These are phyloP conservation scores for Coprinopsis marcescibilis DNA, from an alignment of 768 basidiomycete genomes.

Conservation along the genomic window DNA sequence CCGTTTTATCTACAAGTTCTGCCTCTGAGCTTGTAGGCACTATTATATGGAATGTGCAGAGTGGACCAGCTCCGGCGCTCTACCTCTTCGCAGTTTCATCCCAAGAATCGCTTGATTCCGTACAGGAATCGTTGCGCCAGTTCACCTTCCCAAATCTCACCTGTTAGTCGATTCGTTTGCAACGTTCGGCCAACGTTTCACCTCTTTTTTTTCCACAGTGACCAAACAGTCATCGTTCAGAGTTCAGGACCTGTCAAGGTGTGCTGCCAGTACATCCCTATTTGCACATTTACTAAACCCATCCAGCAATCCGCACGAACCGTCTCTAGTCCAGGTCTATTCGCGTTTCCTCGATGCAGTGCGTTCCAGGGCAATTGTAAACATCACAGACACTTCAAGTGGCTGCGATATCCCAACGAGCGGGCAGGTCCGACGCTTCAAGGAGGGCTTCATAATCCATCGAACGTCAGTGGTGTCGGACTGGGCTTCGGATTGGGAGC, in stretches of 20 bases:
- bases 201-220: constrained; percentile 12
- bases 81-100: constrained; percentile 55
- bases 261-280: background rate
- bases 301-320: constrained; percentile 11
- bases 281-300: constrained; percentile 16
- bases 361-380: constrained; percentile 48
- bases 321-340: constrained; percentile 27
- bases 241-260: constrained; percentile 16
- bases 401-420: constrained; percentile 19
- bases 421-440: constrained; percentile 42
- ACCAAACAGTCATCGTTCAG: constrained; percentile 14
- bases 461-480: constrained; percentile 38
- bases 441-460: constrained; percentile 59
- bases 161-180: constrained; percentile 13
- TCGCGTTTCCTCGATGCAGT: constrained; percentile 59
- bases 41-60: constrained; percentile 45
- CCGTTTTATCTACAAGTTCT: constrained; percentile 34
- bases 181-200: constrained; percentile 7
- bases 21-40: constrained; percentile 39
- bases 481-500: constrained; percentile 66
- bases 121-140: background rate
- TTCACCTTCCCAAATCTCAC: background rate
- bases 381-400: constrained; percentile 41
- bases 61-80: constrained; percentile 38
- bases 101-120: constrained; percentile 4